Conservation (phyloP, 306 rosid species). For the Pyrus bretschneideri region DNA sequence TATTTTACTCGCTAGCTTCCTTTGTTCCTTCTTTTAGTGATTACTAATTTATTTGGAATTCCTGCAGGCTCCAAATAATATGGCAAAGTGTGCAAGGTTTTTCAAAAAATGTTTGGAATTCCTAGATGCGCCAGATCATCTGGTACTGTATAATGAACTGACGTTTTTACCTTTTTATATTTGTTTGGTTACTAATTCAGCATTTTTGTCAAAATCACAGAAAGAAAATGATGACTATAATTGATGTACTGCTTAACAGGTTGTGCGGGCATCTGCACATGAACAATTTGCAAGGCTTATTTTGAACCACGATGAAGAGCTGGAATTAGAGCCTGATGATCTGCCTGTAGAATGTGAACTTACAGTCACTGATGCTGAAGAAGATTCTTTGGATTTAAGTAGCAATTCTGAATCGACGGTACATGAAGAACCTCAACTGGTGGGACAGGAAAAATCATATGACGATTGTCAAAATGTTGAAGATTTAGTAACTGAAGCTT, state of each 20-base stretch:
- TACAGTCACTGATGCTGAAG: constrained; percentile 60
- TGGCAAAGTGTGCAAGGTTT: constrained; percentile 79
- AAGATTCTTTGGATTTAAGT: constrained; percentile 49
- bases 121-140: constrained; percentile 82
- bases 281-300: constrained; percentile 97
- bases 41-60: constrained; percentile 28
- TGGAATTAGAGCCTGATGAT: constrained; percentile 63
- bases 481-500: constrained; percentile 34
- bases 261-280: constrained; percentile 89
- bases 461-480: constrained; percentile 36
- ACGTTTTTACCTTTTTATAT: background rate
- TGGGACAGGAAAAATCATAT: constrained; percentile 26
- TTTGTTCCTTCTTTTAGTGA: constrained; percentile 3
- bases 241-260: constrained; percentile 47
- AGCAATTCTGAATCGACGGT: constrained; percentile 41
- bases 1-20: constrained; percentile 8
- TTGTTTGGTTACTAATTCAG: background rate
- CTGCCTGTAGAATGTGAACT: constrained; percentile 53
- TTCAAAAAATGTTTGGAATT: constrained; percentile 81
- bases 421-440: constrained; percentile 33
- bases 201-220: background rate
- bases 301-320: constrained; percentile 65
- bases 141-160: constrained; percentile 43
- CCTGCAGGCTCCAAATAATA: constrained; percentile 69
- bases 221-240: background rate